phyloP scores from a whole-genome alignment of 176 grass and related monocot genomes.

The Cenchrus purpureus region DNA sequence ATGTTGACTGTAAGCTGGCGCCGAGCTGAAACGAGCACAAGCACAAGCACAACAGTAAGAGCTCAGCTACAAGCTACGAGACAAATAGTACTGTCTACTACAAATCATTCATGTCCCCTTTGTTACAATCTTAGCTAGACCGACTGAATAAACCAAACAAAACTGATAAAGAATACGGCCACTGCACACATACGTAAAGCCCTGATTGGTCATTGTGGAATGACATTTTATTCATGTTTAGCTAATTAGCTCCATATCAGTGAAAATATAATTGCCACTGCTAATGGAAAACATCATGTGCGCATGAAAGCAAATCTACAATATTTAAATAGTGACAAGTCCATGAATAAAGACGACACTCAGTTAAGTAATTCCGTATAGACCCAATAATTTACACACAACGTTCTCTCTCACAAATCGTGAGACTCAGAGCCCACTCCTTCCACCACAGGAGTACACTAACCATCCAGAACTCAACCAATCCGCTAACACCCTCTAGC shows the following conservation, averaged over 20 bases:
- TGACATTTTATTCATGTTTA: background rate
- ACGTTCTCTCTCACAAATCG: too few species aligned
- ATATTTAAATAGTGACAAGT: background rate
- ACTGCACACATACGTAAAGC: background rate
- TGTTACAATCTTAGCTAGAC: background rate
- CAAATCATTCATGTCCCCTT: background rate
- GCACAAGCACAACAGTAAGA: background rate
- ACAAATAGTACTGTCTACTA: background rate
- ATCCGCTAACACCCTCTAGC: background rate
- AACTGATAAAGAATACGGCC: background rate
- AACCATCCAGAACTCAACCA: background rate
- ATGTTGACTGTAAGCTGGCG: constrained; percentile 16
- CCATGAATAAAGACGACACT: background rate
- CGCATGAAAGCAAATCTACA: background rate
- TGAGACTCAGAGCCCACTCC: too few species aligned
- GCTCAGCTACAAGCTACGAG: background rate
- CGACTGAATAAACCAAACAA: background rate
- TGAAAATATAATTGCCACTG: background rate
- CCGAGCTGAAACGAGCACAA: constrained; percentile 27
- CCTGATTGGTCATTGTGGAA: background rate
- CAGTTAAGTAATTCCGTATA: background rate
- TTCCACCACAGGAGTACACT: background rate
- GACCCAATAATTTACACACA: too few species aligned
- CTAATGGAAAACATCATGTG: background rate
- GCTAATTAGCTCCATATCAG: background rate